Conservation (phyloP, 1,284 basidiomycete genomes). For the Pholiota adiposa region DNA sequence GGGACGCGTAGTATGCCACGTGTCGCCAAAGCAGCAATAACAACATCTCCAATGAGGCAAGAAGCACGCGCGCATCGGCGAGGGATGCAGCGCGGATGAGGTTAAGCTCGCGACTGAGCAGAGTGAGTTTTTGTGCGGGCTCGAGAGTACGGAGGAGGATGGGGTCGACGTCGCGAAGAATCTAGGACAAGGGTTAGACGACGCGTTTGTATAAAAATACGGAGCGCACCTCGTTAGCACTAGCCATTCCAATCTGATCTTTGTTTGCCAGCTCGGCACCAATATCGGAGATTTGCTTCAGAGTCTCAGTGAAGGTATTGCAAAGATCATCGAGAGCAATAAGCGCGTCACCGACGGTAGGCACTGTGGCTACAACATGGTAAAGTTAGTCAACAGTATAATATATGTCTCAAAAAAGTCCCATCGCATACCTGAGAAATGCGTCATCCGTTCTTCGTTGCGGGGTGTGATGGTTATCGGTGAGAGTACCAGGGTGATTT, state of each 20-base stretch:
- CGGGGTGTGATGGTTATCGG: conserved; percentile 54
- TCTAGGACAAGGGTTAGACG: conserved; percentile 37
- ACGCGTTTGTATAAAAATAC: conserved; percentile 4
- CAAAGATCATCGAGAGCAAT: conserved; percentile 70
- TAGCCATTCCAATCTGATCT: conserved; percentile 72
- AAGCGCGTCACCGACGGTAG: conserved; percentile 78
- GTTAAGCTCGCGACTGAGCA: conserved; percentile 65
- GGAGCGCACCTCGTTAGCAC: conserved; percentile 68
- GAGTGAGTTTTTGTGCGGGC: conserved; percentile 64
- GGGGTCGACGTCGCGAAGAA: conserved; percentile 57
- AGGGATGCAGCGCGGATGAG: conserved; percentile 48
- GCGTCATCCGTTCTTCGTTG: conserved; percentile 37
- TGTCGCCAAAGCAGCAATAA: conserved; percentile 89
- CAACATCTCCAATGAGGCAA: conserved; percentile 80
- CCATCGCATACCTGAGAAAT: conserved; percentile 37
- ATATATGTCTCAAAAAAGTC: conserved; percentile 18
- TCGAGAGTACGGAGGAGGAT: conserved; percentile 66
- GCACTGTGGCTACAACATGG: conserved; percentile 60
- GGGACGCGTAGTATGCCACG: conserved; percentile 61
- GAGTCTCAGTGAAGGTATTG: conserved; percentile 58
- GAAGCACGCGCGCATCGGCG: conserved; percentile 53
- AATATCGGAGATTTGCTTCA: conserved; percentile 72
- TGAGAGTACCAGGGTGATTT: conserved; percentile 68
- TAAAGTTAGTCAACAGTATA: not conserved
- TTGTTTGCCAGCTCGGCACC: conserved; percentile 73